Percentiles rank a stretch among this genome's conserved stretches.
Conservation (phyloP, 139 green algal species). For the Closterium sp. region DNA sequence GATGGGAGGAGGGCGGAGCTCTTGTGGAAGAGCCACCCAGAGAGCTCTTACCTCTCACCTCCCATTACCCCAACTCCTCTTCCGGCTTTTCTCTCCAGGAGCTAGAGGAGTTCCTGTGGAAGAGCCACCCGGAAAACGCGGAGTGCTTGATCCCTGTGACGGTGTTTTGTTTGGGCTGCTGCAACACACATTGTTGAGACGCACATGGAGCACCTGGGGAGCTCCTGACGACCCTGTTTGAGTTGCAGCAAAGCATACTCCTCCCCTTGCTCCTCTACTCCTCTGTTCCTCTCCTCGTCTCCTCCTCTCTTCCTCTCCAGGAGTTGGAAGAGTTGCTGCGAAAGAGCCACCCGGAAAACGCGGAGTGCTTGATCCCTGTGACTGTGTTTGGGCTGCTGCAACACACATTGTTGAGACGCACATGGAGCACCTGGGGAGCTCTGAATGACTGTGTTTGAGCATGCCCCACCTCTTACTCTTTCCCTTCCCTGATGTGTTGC, state of each 20-base stretch:
- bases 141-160: conserved; percentile 16
- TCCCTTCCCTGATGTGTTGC: neutral
- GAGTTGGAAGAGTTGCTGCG: conserved; percentile 22
- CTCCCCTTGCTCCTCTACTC: neutral
- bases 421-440: no score
- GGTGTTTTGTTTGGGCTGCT: conserved; percentile 12
- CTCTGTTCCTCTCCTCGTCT: no score
- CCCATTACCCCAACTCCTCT: neutral
- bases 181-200: conserved; percentile 23
- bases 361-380: conserved; percentile 6
- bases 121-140: conserved; percentile 26
- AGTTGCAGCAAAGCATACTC: no score
- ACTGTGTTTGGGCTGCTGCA: conserved; percentile 14
- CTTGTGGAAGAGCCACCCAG: conserved; percentile 11
- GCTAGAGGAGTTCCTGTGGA: conserved; percentile 19
- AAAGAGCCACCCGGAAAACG: conserved; percentile 20
- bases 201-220: no score
- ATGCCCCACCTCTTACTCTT: neutral
- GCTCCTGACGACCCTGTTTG: neutral
- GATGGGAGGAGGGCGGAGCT: no score
- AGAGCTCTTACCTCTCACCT: neutral
- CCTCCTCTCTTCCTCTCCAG: no score
- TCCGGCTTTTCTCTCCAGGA: neutral
- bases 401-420: conserved; percentile 21
- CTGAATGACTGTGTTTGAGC: neutral